Base-by-base conservation (phyloP, 1,284 basidiomycete species). In the Ustilago hordei region DNA sequence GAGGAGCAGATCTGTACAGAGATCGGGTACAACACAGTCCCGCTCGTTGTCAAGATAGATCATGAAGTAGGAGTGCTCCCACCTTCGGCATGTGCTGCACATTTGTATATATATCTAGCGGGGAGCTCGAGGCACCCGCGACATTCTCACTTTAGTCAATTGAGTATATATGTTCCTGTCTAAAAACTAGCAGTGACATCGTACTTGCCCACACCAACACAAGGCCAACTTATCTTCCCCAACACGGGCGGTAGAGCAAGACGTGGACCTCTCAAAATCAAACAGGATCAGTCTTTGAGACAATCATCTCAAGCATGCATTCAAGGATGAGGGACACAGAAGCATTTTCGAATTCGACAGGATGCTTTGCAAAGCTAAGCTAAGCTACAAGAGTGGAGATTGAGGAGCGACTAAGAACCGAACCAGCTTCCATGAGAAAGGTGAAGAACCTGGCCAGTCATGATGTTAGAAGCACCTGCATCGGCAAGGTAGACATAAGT, bases 371-470 rank as follows among this genome's bases (percentile, higher is more conserved):
- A 32, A 19, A 50, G 11, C 23, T 19, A 50, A 13, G 23, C 45
- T 12, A 19, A 50, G 11, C 23, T 19, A 50, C 48, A 50, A 50
- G 4, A 57, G 31, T 17, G 2, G 39, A 53, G 17, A 53, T 31
- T 28, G 23, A 28, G 23, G 8, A 38, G 41, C 6, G 13, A 11
- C 15, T 47, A 76, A 28, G 74, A 76, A 28, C 74, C 74, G 48
- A 76, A 76, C 74, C 74, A 76, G 58, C 45, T 58, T 38, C 74
- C 74, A 59, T 71, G 74, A 12, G 68, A 71, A 34, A 81, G 70
- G 67, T 80, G 79, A 15, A 82, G 65, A 6, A 80, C 70, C 58
- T 72, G 68, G 12, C 81, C 81, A 3, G 81, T 82, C 70, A 82
- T 80, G 57, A 77, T 66, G 73, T 81, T 81, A 62, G 64, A 64